Percentiles rank a stretch among this genome's conserved stretches.
Evolutionary conservation across 1,139 yeast genomes (phyloP).

Genomic region (Yamadazyma membranifaciens): DNA sequence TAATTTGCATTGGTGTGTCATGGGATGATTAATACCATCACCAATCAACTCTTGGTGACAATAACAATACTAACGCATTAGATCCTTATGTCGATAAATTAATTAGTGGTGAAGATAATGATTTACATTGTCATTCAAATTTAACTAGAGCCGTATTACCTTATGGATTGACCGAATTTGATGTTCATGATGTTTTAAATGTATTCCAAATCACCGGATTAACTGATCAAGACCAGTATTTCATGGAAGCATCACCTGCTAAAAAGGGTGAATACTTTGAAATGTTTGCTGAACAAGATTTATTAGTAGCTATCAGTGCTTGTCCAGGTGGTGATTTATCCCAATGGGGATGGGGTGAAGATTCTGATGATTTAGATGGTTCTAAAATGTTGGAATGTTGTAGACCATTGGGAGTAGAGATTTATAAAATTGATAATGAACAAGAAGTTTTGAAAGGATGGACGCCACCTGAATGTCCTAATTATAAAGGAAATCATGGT

Average conservation of each 20-base stretch:
- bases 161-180: slow-evolving; percentile 60
- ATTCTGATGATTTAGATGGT: slow-evolving; percentile 38
- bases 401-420: slow-evolving; percentile 62
- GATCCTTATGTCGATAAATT: slow-evolving; percentile 64
- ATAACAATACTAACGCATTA: too few species aligned
- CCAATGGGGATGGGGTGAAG: slow-evolving; percentile 71
- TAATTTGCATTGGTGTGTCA: too few species aligned
- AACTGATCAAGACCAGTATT: slow-evolving; percentile 63
- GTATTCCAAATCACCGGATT: slow-evolving; percentile 71
- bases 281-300: slow-evolving; percentile 64
- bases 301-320: slow-evolving; percentile 63
- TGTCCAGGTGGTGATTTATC: slow-evolving; percentile 74
- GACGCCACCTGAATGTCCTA: slow-evolving; percentile 49
- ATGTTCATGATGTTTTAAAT: slow-evolving; percentile 67
- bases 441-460: slow-evolving; percentile 43
- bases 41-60: too few species aligned
- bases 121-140: slow-evolving; percentile 67
- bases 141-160: slow-evolving; percentile 58
- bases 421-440: slow-evolving; percentile 50
- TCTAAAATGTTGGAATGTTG: slow-evolving; percentile 62
- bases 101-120: slow-evolving; percentile 62
- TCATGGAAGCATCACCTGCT: slow-evolving; percentile 71
- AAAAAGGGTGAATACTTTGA: slow-evolving; percentile 58
- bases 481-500: slow-evolving; percentile 60
- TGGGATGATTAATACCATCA: too few species aligned